phyloP scores from a whole-genome alignment of 805 yeast species.

The Starmerella potacharoeniae region DNA sequence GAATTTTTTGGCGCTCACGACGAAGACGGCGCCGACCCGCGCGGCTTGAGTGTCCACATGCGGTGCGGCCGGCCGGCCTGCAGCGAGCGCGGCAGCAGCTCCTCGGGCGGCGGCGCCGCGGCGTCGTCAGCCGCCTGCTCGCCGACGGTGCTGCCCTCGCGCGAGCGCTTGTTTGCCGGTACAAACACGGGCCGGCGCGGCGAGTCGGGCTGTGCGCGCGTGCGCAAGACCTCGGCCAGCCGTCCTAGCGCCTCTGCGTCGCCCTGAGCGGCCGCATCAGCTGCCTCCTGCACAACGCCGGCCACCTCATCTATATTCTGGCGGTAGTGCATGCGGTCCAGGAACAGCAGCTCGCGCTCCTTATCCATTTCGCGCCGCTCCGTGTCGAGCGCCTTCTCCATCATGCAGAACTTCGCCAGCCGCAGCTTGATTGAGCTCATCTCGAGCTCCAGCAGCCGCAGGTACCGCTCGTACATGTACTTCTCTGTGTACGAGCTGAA shows the following conservation, averaged over 20 bases:
- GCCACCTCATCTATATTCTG: slow-evolving; percentile 48
- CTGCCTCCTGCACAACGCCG: slow-evolving; percentile 40
- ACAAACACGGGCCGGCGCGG: slow-evolving; percentile 14
- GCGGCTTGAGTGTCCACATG: slow-evolving; percentile 20
- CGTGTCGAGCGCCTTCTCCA: slow-evolving; percentile 46
- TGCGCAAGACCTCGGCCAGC: slow-evolving; percentile 17
- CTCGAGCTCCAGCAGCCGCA: slow-evolving; percentile 57
- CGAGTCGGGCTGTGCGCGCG: slow-evolving; percentile 16
- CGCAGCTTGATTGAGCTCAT: slow-evolving; percentile 65
- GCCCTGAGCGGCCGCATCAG: slow-evolving; percentile 25
- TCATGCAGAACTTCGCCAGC: slow-evolving; percentile 48
- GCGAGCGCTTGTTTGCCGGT: slow-evolving; percentile 17
- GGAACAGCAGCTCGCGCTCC: slow-evolving; percentile 36
- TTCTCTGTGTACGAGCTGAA: slow-evolving; percentile 22
- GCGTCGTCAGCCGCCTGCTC: slow-evolving; percentile 43
- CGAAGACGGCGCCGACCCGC: background rate
- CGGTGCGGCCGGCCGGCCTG: slow-evolving; percentile 7
- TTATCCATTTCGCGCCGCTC: slow-evolving; percentile 35
- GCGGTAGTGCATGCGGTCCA: slow-evolving; percentile 62
- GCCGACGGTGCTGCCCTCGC: slow-evolving; percentile 25
- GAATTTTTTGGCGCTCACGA: background rate
- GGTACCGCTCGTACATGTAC: slow-evolving; percentile 46
- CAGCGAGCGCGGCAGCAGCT: slow-evolving; percentile 8
- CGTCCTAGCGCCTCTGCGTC: slow-evolving; percentile 20
- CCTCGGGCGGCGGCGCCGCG: slow-evolving; percentile 30